phyloP scores from a whole-genome alignment of 139 green algal species.

The Coelastrella sp. region DNA sequence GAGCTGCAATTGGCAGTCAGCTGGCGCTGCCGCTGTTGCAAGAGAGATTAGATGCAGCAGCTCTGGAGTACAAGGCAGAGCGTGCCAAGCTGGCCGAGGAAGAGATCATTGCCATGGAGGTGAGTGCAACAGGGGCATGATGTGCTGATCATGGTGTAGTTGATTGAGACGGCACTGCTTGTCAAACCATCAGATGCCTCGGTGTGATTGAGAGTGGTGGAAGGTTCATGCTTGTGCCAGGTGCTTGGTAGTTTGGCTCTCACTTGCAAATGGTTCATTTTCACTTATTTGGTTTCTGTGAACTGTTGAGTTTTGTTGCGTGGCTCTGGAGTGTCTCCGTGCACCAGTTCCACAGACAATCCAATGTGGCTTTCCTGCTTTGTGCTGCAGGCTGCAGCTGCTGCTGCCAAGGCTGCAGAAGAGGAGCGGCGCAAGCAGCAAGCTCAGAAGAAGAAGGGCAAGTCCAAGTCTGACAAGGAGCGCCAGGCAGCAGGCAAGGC shows the following conservation, averaged over 20 bases:
- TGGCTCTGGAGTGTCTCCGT: too few species aligned
- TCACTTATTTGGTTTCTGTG: too few species aligned
- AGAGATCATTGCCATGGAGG: slow-evolving; percentile 86
- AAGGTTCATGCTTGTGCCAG: too few species aligned
- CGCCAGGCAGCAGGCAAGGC: slow-evolving; percentile 53
- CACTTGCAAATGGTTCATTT: too few species aligned
- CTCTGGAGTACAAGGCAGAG: slow-evolving; percentile 65
- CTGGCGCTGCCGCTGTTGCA: slow-evolving; percentile 82
- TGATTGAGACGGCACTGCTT: neutral
- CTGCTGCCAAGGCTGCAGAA: slow-evolving; percentile 57
- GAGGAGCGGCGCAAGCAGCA: slow-evolving; percentile 58
- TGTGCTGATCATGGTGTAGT: neutral
- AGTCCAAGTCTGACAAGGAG: slow-evolving; percentile 75
- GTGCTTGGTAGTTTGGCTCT: too few species aligned
- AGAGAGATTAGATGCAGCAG: slow-evolving; percentile 74
- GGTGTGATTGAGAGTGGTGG: too few species aligned
- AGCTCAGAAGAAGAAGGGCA: slow-evolving; percentile 72
- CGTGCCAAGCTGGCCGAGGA: slow-evolving; percentile 76
- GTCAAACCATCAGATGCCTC: too few species aligned
- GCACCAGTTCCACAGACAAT: too few species aligned
- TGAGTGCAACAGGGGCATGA: slow-evolving; percentile 22
- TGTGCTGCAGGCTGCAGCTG: slow-evolving; percentile 55
- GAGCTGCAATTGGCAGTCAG: slow-evolving; percentile 66
- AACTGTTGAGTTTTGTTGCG: too few species aligned
- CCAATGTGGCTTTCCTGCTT: too few species aligned